Base-by-base conservation (phyloP, 2,329 filamentous ascomycete species). In the Chalara sp. region DNA sequence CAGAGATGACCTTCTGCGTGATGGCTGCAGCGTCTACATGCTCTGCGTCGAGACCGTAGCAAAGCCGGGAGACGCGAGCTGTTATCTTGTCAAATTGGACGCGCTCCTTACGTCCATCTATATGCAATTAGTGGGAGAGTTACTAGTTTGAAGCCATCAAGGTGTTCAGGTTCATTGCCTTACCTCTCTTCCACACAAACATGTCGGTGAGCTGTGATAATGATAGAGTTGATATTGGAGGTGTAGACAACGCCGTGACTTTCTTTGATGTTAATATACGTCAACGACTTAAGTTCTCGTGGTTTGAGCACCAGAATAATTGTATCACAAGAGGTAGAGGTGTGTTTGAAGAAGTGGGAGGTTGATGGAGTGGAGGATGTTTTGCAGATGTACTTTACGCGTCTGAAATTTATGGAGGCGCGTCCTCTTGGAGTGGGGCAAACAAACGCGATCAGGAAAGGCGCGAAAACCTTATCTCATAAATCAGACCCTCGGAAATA, bases 51-150 rank as follows among this genome's bases (percentile, higher is more conserved):
- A 99, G 86, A 60, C 92, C 92, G 72, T 99, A 99, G 81, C 93
- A 99, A 67, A 99, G 79, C 66, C 93, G 84, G 44, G 93, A 97
- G 61, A 99, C 93, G 72, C 93, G 90, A 65, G 93, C 93, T 66
- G 93, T 97, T 81, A 99, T 99, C 78, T 99, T 99, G 80, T 99
- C 93, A 77, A 99, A 99, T 72, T 99, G 93, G 59, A 99, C 93
- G 72, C 93, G 93, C 81, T 99, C 93, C 78, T 97, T 96, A 79
- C 93, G 93, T 75, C 92, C 92, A 81, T 99, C 93, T 97, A 49
- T 10, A 46, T 10, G 35, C 35, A 37, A n/a, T 10, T 37, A 29
- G 51, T 0, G 31, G 11, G 52, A 62, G 42, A 60, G 58, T 39
- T 39, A 29, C 32, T 29, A 21, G 7, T 13, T 30, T 32, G n/a